Base-by-base conservation (phyloP, 371 early-diverging fungal genomes). In the Coemansia sp. region DNA sequence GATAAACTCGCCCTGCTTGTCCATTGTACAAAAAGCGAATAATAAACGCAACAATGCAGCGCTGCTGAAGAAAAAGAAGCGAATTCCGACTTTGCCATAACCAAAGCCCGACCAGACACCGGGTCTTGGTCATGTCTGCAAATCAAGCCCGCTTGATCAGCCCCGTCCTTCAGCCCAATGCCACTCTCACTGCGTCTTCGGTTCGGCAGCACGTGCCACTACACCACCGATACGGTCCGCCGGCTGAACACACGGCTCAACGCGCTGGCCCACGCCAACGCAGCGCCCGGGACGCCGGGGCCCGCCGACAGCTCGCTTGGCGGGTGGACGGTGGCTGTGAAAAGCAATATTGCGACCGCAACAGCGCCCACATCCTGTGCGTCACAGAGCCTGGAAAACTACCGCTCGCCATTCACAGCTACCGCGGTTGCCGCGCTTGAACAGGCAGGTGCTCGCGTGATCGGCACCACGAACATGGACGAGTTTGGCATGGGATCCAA, bases 401-500 rank as follows among this genome's bases (percentile, higher is more conserved):
- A 88, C 64, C 57, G 42, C 5, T 86, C 95, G 10, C 93, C 93
- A 1, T 89, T 82, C 63, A 83, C 89, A 30, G 91, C 96, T 0
- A 93, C 94, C 2, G 88, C 85, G 0, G 88, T 93, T 2, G 58
- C 80, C 11, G 69, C 80, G 11, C 77, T 95, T 6, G 68, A 76
- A 32, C 63, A 82, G 0, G 83, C 87, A 0, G 95, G 96, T 2
- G 91, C 85, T 0, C 68, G 88, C 6, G 77, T 90, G 9, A 80
- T 89, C 7, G 94, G 93, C n/a, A 93, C 93, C 61, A 86, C 92
- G 11, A 96, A 94, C 76, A 88, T 96, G 93, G 97, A 96, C 73
- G 96, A 96, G 72, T 96, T 95, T 85, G 97, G 94, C n/a, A 96
- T 96, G 95, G 97, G 97, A 81, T 90, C 78, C 1, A 69, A 61